phyloP scores from a whole-genome alignment of 352 stramenopile species.

The Phytophthora multivora region DNA sequence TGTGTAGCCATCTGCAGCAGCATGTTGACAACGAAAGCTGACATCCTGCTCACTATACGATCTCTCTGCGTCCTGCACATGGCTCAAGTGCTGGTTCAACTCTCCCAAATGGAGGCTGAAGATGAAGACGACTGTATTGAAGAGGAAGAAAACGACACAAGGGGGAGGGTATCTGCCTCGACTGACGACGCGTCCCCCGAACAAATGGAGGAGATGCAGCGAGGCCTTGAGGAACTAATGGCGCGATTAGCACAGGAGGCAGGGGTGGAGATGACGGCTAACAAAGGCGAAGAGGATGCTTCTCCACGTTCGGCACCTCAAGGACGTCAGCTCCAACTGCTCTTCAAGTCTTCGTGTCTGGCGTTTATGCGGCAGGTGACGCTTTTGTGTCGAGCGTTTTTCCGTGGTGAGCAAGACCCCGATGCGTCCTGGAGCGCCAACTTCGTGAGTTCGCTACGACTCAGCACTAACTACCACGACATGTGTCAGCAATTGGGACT shows the following conservation, averaged over 20 bases:
- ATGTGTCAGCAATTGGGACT: slow-evolving; percentile 81
- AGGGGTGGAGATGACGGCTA: slow-evolving; percentile 44
- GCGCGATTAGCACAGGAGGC: slow-evolving; percentile 44
- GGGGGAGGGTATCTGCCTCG: background rate
- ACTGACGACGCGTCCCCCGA: slow-evolving; percentile 27
- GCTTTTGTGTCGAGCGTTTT: slow-evolving; percentile 74
- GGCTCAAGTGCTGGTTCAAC: slow-evolving; percentile 76
- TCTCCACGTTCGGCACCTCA: slow-evolving; percentile 29
- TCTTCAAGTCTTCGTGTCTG: slow-evolving; percentile 80
- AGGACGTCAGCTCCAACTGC: slow-evolving; percentile 58
- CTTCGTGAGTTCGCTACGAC: slow-evolving; percentile 73
- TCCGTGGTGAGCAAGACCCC: slow-evolving; percentile 77
- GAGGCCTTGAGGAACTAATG: slow-evolving; percentile 61
- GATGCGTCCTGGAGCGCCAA: slow-evolving; percentile 80
- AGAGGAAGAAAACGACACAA: slow-evolving; percentile 26
- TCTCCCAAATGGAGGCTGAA: slow-evolving; percentile 57
- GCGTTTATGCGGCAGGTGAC: slow-evolving; percentile 83
- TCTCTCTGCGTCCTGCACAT: slow-evolving; percentile 82
- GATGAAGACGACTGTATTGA: slow-evolving; percentile 57
- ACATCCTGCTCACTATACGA: slow-evolving; percentile 81
- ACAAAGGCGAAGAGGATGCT: slow-evolving; percentile 14
- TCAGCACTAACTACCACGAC: slow-evolving; percentile 76
- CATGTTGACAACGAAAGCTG: slow-evolving; percentile 75
- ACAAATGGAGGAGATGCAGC: slow-evolving; percentile 50
- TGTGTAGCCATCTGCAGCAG: slow-evolving; percentile 79